These are phyloP conservation scores for Phytophthora pisi DNA, from an alignment of 352 stramenopile genomes.

Conservation along the genomic window DNA sequence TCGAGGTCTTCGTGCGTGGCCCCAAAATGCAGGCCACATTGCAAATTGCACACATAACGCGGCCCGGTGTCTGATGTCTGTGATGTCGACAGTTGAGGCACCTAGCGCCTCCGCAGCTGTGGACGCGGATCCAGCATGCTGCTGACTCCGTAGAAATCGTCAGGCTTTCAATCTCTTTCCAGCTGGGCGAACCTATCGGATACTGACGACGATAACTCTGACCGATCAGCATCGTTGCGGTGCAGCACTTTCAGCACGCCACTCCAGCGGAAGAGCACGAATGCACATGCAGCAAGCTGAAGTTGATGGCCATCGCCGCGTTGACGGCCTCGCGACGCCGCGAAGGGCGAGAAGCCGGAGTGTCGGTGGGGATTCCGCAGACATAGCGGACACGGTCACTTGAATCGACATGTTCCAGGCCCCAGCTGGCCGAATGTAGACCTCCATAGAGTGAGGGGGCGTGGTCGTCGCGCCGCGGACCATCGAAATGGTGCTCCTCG, in stretches of 20 bases:
- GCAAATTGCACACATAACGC: not conserved
- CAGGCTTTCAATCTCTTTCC: not conserved
- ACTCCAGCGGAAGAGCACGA: not conserved
- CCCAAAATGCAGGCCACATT: not conserved
- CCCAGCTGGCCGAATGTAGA: conserved; percentile 12
- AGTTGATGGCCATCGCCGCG: conserved; percentile 7
- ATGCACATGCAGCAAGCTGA: conserved; percentile 8
- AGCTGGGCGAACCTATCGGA: not conserved
- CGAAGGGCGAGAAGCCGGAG: conserved; percentile 16
- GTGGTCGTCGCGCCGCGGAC: conserved; percentile 3
- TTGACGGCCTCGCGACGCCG: conserved; percentile 10
- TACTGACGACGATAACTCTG: not conserved
- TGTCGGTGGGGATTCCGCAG: not conserved
- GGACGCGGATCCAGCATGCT: conserved; percentile 15
- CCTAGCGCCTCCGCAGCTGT: conserved; percentile 11
- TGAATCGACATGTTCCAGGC: not conserved
- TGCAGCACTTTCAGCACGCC: not conserved
- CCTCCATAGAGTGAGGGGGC: conserved; percentile 24
- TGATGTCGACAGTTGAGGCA: conserved; percentile 7
- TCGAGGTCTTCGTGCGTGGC: conserved; percentile 11
- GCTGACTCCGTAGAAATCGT: not conserved
- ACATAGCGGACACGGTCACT: not conserved
- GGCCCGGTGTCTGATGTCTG: not conserved
- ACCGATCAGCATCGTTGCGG: not conserved
- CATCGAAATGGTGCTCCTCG: conserved; percentile 7